A percentile compares a stretch with the other conserved stretches of the same genome.
Conservation (phyloP, 2,329 filamentous ascomycete genomes). For the Cytospora leucostoma region DNA sequence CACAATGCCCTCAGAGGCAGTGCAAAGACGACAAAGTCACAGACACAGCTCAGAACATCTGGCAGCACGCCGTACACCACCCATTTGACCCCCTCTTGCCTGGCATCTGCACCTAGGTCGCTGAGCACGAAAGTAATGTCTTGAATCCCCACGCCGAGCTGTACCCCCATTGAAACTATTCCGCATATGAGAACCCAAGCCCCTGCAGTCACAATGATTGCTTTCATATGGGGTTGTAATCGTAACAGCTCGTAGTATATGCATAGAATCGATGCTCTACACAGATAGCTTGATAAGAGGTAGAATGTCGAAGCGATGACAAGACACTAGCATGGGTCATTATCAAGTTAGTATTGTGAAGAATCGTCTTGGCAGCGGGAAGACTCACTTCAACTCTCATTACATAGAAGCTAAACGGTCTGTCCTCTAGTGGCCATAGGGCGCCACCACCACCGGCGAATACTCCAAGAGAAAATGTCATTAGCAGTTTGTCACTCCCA, state of each 20-base stretch:
- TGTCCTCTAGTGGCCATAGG: constrained; percentile 8
- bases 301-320: constrained; percentile 21
- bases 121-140: constrained; percentile 11
- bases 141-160: constrained; percentile 20
- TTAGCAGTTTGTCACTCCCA: background rate
- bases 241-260: constrained; percentile 21
- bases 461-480: background rate
- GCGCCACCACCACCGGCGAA: constrained; percentile 20
- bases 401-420: constrained; percentile 12
- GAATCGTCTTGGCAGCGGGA: too few relatives aligned
- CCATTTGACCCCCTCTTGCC: constrained; percentile 18
- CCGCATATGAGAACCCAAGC: constrained; percentile 17
- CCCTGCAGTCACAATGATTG: constrained; percentile 11
- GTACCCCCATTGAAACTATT: constrained; percentile 10
- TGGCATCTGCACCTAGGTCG: constrained; percentile 11
- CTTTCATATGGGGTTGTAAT: constrained; percentile 11
- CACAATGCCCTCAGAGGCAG: constrained; percentile 19
- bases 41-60: constrained; percentile 17
- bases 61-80: constrained; percentile 18
- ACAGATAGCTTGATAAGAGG: constrained; percentile 18
- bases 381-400: constrained; percentile 21
- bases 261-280: constrained; percentile 16
- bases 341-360: background rate
- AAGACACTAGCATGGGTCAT: background rate
- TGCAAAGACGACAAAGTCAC: constrained; percentile 19